Evolutionary conservation across 2,329 filamentous ascomycete species (phyloP).

Genomic region (Canariomyces notabilis): DNA sequence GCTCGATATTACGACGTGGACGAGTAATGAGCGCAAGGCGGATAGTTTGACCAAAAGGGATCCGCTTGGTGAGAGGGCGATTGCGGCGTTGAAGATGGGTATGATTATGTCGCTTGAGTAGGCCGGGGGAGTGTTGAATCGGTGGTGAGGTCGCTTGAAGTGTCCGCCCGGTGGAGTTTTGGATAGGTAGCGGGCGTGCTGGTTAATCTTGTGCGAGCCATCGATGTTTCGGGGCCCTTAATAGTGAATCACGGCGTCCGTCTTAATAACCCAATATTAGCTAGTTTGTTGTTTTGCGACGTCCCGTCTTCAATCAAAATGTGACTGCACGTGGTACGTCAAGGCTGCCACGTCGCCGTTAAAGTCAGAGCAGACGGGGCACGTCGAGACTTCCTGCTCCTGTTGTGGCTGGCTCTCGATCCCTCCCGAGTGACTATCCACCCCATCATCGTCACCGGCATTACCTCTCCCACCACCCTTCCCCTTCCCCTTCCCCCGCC

Average conservation of each 20-base stretch:
- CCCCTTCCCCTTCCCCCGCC: constrained; percentile 12
- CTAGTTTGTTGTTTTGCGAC: no score
- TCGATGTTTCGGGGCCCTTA: no score
- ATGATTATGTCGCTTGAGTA: constrained; percentile 24
- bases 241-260: no score
- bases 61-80: constrained; percentile 28
- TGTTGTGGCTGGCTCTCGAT: neutral
- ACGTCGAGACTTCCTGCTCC: constrained; percentile 32
- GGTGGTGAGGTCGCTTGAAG: neutral
- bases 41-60: constrained; percentile 31
- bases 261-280: no score
- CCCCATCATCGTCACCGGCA: constrained; percentile 1
- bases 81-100: constrained; percentile 33
- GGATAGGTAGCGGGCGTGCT: neutral
- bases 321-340: constrained; percentile 58
- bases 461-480: constrained; percentile 1
- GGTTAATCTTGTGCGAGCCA: no score
- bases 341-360: constrained; percentile 65
- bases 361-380: constrained; percentile 62
- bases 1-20: constrained; percentile 35
- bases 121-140: neutral
- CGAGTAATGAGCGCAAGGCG: constrained; percentile 29
- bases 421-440: neutral
- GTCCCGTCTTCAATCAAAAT: constrained; percentile 39
- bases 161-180: neutral